Evolutionary conservation across 495 filamentous ascomycete genomes (phyloP), one percentile per base, ranked within the genome.

Genomic region (Neurospora sp.): DNA sequence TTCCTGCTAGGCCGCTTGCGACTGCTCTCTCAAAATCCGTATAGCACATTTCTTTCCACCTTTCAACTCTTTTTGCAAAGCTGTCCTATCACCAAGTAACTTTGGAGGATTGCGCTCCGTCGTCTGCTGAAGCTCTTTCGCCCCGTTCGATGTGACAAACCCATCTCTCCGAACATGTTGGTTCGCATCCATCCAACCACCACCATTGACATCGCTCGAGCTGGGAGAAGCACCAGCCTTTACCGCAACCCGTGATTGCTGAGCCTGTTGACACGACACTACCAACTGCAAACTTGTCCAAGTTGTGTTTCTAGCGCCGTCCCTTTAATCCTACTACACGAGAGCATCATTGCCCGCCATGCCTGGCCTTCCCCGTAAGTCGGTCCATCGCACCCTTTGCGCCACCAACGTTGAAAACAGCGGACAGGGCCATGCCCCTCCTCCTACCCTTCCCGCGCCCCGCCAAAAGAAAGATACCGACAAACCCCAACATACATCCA

Each of bases 361-460:
- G 94, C 94, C 94, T 78, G 93, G 94, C 76, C 90, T 97, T 83
- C 94, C 94, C 71, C 86, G 94, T 97, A 88, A 74, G 89, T 87
- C 48, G 31, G 21, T 42, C 13, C 6, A 66, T 62, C 42, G 28
- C 71, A 11, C 42, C 34, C 69, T 36, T 71, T 38, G 37, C 36
- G 17, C 71, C 43, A 43, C 75, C 42, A 70, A 24, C 40, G 71
- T 73, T 59, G 42, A 69, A 54, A 59, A 39, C 71, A 37, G 24
- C 38, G 24, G 42, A n/a, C 36, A 31, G 39, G 40, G 24, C 48
- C 59, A 40, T 17, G 17, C 19, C 59, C 59, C 72, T 40, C 54
- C 72, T 39, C 36, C n/a, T 15, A 75, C 73, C 71, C 59, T 42
- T 48, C 34, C 40, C 69, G 70, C 42, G 69, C 71, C 62, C 73